Conservation (phyloP, 106 monocot species). For the Acanthochlamys bracteata region DNA sequence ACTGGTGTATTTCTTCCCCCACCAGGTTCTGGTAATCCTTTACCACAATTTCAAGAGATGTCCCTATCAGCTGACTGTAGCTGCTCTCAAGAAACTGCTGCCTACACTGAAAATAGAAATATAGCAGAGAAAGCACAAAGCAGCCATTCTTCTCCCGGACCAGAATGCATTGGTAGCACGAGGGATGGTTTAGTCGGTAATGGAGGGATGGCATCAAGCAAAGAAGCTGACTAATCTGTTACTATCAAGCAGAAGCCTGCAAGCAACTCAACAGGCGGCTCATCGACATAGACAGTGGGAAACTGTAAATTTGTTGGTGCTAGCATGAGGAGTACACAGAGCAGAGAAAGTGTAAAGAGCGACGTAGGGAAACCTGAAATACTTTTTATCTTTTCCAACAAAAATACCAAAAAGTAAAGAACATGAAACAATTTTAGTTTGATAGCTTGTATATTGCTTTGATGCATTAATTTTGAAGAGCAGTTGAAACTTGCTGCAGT, state of each 20-base stretch:
- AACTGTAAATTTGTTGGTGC: background rate
- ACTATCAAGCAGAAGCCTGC: constrained; percentile 9
- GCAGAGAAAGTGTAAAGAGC: constrained; percentile 10
- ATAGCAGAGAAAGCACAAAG: constrained; percentile 3
- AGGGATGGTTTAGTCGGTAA: background rate
- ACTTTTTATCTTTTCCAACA: background rate
- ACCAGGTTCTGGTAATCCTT: constrained; percentile 25
- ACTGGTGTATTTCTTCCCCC: constrained; percentile 71
- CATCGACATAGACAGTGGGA: background rate
- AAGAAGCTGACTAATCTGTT: constrained; percentile 7
- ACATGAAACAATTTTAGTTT: too few relatives aligned
- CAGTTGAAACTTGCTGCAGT: too few relatives aligned
- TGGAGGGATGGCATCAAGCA: background rate
- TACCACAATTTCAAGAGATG: background rate
- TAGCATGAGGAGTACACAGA: background rate
- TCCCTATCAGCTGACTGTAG: background rate
- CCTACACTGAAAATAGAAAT: background rate
- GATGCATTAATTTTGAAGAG: too few relatives aligned
- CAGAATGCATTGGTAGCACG: constrained; percentile 13
- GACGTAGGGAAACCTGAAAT: background rate
- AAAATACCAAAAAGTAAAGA: too few relatives aligned
- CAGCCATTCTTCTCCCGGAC: constrained; percentile 7
- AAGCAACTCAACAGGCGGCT: constrained; percentile 6
- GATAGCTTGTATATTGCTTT: too few relatives aligned
- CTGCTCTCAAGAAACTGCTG: background rate